Percentiles rank a stretch among this genome's conserved stretches.
These are phyloP conservation scores for Colletotrichum noveboracense DNA, from an alignment of 2,329 filamentous ascomycete species.

Conservation along the genomic window DNA sequence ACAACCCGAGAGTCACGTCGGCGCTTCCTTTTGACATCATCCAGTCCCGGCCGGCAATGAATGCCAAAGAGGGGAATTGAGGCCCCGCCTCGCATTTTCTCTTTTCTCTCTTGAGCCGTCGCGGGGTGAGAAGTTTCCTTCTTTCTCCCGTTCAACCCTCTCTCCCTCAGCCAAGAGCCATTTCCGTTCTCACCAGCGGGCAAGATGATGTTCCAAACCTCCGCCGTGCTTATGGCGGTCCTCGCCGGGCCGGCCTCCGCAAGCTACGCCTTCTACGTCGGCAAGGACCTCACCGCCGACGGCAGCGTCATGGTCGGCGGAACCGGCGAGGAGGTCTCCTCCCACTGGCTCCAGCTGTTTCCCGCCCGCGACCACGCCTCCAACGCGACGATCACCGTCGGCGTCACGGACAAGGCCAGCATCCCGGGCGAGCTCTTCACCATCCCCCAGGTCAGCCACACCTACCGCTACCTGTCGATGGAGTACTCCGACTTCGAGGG, in stretches of 20 bases:
- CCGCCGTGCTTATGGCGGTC: constrained; percentile 9
- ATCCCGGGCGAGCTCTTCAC: constrained; percentile 33
- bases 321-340: constrained; percentile 52
- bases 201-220: constrained; percentile 11
- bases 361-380: constrained; percentile 41
- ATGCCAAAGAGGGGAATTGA: background rate
- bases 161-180: background rate
- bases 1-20: constrained; percentile 1
- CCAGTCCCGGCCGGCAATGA: background rate
- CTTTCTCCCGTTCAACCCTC: background rate
- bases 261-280: constrained; percentile 55
- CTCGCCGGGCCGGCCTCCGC: constrained; percentile 28
- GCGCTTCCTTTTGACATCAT: constrained; percentile 3
- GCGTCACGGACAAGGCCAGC: constrained; percentile 42
- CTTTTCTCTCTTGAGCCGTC: background rate
- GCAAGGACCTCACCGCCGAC: constrained; percentile 46
- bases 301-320: constrained; percentile 48
- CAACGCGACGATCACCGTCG: constrained; percentile 46
- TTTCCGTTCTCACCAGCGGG: background rate
- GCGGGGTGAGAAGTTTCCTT: background rate
- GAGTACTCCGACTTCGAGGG: constrained; percentile 43
- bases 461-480: constrained; percentile 32
- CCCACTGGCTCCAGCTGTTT: constrained; percentile 52
- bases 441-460: constrained; percentile 30
- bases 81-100: background rate